Evolutionary conservation across 1,139 yeast species (phyloP).

Genomic region (Yamadazyma friedrichii): DNA sequence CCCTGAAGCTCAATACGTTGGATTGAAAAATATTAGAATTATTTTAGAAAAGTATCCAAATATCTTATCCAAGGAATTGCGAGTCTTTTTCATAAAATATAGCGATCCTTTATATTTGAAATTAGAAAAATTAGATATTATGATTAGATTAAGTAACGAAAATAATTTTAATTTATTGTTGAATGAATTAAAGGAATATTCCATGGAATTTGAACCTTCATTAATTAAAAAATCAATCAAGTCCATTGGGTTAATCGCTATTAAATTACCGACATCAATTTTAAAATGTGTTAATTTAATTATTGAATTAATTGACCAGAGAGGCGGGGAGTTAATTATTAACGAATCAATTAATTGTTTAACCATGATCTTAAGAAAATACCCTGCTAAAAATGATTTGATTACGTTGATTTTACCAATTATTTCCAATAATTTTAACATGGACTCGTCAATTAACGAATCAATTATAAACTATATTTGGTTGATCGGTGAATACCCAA

Average conservation of each 20-base stretch:
- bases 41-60: constrained; percentile 86
- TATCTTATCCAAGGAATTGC: constrained; percentile 72
- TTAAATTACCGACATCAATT: constrained; percentile 63
- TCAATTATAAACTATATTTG: constrained; percentile 63
- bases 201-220: constrained; percentile 92
- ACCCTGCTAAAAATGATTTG: constrained; percentile 59
- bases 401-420: constrained; percentile 71
- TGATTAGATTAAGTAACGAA: constrained; percentile 79
- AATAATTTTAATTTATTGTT: constrained; percentile 67
- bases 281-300: constrained; percentile 75
- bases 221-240: constrained; percentile 79
- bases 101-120: constrained; percentile 93
- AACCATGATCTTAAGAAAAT: constrained; percentile 77
- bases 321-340: constrained; percentile 70
- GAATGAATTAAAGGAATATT: constrained; percentile 86
- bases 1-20: constrained; percentile 96
- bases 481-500: constrained; percentile 87
- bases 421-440: constrained; percentile 57
- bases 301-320: constrained; percentile 71
- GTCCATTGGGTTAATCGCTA: constrained; percentile 88
- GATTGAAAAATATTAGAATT: constrained; percentile 86
- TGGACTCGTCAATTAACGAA: constrained; percentile 52
- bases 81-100: constrained; percentile 91
- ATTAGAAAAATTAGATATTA: constrained; percentile 86
- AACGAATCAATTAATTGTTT: constrained; percentile 80